Evolutionary conservation across 2,329 filamentous ascomycete genomes (phyloP).

Genomic region (Calonectria henricotiae): DNA sequence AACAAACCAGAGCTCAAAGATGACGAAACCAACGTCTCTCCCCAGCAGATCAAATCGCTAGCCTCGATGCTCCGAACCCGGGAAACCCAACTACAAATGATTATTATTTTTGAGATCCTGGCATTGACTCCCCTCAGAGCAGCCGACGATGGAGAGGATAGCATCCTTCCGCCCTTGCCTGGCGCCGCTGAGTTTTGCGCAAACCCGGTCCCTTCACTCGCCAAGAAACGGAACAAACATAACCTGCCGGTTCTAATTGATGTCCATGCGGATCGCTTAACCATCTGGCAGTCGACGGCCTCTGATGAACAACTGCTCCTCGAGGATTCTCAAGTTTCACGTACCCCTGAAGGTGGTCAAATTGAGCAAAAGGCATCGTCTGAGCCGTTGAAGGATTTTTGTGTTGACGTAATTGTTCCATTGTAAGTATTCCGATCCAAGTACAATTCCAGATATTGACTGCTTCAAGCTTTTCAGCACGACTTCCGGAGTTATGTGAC

Average conservation of each 20-base stretch:
- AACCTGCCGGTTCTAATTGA: slow-evolving; percentile 79
- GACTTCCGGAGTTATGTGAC: slow-evolving; percentile 81
- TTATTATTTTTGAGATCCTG: slow-evolving; percentile 83
- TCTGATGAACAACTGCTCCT: slow-evolving; percentile 71
- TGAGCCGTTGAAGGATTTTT: slow-evolving; percentile 83
- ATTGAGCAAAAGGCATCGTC: slow-evolving; percentile 62
- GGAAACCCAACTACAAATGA: slow-evolving; percentile 87
- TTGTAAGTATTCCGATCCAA: slow-evolving; percentile 71
- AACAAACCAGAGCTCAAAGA: slow-evolving; percentile 69
- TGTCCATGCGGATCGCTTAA: slow-evolving; percentile 82
- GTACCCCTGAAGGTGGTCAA: slow-evolving; percentile 55
- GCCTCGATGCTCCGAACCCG: slow-evolving; percentile 79
- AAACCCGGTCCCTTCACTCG: slow-evolving; percentile 47
- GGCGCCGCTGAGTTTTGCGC: slow-evolving; percentile 57
- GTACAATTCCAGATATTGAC: slow-evolving; percentile 55
- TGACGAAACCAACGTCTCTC: slow-evolving; percentile 65
- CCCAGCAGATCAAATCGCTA: slow-evolving; percentile 73
- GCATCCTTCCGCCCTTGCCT: slow-evolving; percentile 65
- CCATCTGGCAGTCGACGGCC: slow-evolving; percentile 87
- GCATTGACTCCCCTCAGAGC: slow-evolving; percentile 75
- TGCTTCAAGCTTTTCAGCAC: slow-evolving; percentile 76
- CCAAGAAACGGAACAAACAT: slow-evolving; percentile 75
- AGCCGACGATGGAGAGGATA: slow-evolving; percentile 61
- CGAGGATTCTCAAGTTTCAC: slow-evolving; percentile 65
- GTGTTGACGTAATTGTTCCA: slow-evolving; percentile 84